Evolutionary conservation across 2,329 filamentous ascomycete genomes (phyloP), one percentile per base, ranked within the genome.

Genomic region (Colletotrichum liaoningense): DNA sequence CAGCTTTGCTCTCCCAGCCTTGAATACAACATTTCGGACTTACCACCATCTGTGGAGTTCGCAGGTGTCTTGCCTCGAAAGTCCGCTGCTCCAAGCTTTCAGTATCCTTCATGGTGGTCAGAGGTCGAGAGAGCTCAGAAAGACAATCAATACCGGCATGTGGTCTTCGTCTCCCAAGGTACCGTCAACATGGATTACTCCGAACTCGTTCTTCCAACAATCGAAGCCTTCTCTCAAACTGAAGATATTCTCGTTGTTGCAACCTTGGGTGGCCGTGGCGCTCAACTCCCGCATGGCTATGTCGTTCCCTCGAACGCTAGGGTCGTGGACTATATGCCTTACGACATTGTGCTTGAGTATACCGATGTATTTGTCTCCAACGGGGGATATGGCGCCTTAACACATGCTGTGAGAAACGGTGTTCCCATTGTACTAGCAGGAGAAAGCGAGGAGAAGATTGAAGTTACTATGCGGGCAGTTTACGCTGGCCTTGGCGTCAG

Each of bases 381-480:
- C 65, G 87, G 82, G 6, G 86, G 87, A 2, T 89, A 86, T 69
- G 86, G 86, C 6, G 85, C 84, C 1, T 81, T 87, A 63, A 81
- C 83, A 16, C 86, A 88, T 70, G 82, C 82, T 6, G 78, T 88
- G 2, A 79, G 82, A 26, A 82, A 85, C 64, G 85, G 85, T 1
- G 84, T 87, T 28, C 86, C 87, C 2, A 82, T 88, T 75, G 83
- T 89, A 2, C 77, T 88, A 24, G 82, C 84, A 0, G 87, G 87
- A 1, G 77, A 79, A 24, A 81, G 78, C 49, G 82, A 83, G 55
- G 85, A 86, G 63, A 86, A 86, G 77, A 77, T 79, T 1, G 84
- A 87, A 73, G 83, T 85, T 19, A 80, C 80, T 3, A 78, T 81
- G 57, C 80, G 86, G 1, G 83, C 82, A 3, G 83, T 85, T 66